Evolutionary conservation across 352 stramenopile species (phyloP), one percentile per base, ranked within the genome.

Genomic region (Phytophthora pseudosyringae): DNA sequence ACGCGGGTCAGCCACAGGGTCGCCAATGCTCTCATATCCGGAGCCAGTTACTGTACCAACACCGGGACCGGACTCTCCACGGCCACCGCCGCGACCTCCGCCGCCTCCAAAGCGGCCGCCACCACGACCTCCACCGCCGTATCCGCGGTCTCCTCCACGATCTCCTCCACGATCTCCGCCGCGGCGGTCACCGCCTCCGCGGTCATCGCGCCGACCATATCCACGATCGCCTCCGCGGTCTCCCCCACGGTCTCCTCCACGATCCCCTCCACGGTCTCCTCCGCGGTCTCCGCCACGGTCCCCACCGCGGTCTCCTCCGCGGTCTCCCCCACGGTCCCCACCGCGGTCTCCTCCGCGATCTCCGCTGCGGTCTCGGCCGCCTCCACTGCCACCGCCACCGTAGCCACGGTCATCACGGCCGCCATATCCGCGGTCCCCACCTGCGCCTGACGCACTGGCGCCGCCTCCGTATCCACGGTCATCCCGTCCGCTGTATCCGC

Each of bases 21-120:
- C 59, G 8, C 79, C 80, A 31, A 91, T 76, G 3, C 38, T 59
- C 29, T 90, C 80, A 45, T 89, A 90, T 8, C 83, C 83, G 1
- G 76, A 77, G 2, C 76, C 83, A n/a, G 36, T 51, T 3, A 90
- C 36, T 0, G 49, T 53, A 10, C 84, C 84, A 39, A 75, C 78
- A 35, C 77, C 80, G 26, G 61, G 67, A 11, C 65, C 83, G 39
- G 71, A 73, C 54, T 71, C 70, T 15, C 67, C 60, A 35, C 67
- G 71, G n/a, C 73, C 62, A 7, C 79, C 76, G 12, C 73, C 60
- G 11, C 73, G 60, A 21, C 66, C 55, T 31, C 78, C 66, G 29
- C 76, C 64, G 21, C 76, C 66, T 40, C 75, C 60, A 48, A 65
- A 65, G 47, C 67, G 64, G 28, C 66, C 77, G 7, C 69, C 64